These are phyloP conservation scores for Auricularia heimuer DNA, from an alignment of 768 basidiomycete genomes.

Conservation along the genomic window DNA sequence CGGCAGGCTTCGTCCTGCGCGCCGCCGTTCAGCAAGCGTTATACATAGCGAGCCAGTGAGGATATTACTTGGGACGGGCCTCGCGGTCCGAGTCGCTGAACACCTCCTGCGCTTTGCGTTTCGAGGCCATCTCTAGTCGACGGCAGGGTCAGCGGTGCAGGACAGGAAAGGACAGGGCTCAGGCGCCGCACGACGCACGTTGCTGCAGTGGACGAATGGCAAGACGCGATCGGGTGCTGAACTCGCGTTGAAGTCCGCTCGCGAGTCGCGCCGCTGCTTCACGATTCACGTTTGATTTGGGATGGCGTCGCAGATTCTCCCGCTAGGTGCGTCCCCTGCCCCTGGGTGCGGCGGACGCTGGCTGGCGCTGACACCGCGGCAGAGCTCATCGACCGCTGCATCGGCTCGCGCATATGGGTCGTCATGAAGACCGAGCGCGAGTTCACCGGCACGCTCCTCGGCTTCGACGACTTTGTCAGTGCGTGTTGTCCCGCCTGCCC, in stretches of 20 bases:
- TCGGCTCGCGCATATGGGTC: slow-evolving; percentile 95
- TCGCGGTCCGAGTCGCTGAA: background rate
- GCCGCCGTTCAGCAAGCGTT: background rate
- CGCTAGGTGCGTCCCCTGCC: slow-evolving; percentile 48
- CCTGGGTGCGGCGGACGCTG: background rate
- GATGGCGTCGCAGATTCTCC: slow-evolving; percentile 92
- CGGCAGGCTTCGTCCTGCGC: background rate
- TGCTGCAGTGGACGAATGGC: no score
- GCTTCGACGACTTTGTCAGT: slow-evolving; percentile 99
- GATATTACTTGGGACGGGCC: background rate
- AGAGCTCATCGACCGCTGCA: slow-evolving; percentile 97
- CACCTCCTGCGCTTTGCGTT: background rate
- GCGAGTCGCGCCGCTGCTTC: background rate
- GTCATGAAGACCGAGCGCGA: slow-evolving; percentile 97
- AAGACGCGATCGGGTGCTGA: background rate
- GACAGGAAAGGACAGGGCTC: no score
- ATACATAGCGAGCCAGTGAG: no score
- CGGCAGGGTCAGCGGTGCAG: background rate
- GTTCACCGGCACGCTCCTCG: slow-evolving; percentile 88
- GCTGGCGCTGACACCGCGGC: background rate
- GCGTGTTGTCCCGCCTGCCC: slow-evolving; percentile 31
- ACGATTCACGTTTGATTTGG: background rate
- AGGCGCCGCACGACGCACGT: no score
- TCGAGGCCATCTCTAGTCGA: background rate
- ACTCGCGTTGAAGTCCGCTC: background rate